Base-by-base conservation (phyloP, 2,329 filamentous ascomycete genomes). In the Helotiales sp. region DNA sequence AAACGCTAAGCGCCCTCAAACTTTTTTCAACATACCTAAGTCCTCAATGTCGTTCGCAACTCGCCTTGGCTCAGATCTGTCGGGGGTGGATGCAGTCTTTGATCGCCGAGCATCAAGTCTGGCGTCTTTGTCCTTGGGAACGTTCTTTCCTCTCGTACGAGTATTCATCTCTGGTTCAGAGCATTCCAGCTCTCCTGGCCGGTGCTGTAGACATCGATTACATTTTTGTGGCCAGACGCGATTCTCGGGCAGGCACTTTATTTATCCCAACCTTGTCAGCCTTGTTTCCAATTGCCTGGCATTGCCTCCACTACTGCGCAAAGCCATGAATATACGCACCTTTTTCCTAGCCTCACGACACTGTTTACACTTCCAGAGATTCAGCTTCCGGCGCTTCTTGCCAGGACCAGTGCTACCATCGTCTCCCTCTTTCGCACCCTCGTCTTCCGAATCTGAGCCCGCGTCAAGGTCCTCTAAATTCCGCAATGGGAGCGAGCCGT, bases 341-440 rank as follows among this genome's bases (percentile, higher is more conserved):
- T 69, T 70, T 49, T 70, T 70, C 34, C 68, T 61, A 20, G 68
- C 68, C 26, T 65, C 63, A 22, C 68, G 68, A 62, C 68, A 70
- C 28, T 67, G 68, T 52, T 58, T 65, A 49, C 68, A 70, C 50
- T 70, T 70, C 54, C 55, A 66, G 20, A 70, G 54, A 47, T 70
- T 70, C 24, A 70, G 59, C 43, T 70, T 70, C 8, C 57, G 65
- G 8, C 68, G 63, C 50, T 70, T 70, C 61, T 61, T 52, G 10
- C 50, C 28, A 45, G 40, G 40, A 20, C n/a, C 40, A 22, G 34
- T 34, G 20, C 40, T 47, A 47, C 40, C 54, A 13, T 59, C 52
- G 15, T 50, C 52, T 20, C 58, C 58, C 30, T 65, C 64, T 17
- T 40, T 57, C 54, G 32, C 54, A 4, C 30, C 54, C 17, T 57